Conservation (phyloP, 1,284 basidiomycete species). For the Sanghuangporus sanghuang region DNA sequence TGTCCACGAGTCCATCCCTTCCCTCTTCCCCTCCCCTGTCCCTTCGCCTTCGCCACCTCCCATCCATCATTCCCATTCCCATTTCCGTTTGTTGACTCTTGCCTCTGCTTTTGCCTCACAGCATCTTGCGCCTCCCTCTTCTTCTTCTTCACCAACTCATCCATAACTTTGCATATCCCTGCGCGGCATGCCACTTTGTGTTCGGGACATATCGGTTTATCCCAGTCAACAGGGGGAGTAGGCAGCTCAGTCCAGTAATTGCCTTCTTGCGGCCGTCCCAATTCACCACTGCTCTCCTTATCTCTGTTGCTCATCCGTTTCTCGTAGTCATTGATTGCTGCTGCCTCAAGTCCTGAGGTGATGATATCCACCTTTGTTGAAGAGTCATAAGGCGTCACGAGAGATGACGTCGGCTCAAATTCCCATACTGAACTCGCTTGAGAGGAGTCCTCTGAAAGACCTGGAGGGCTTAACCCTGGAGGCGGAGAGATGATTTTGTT, state of each 20-base stretch:
- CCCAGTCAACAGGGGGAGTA: constrained; percentile 6
- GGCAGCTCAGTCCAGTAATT: constrained; percentile 3
- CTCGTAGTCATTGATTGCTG: background rate
- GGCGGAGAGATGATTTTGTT: background rate
- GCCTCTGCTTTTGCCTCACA: background rate
- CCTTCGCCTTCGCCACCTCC: background rate
- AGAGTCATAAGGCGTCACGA: background rate
- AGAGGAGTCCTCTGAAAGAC: background rate
- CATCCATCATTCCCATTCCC: constrained; percentile 6
- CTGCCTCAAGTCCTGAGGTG: background rate
- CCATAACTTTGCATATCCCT: constrained; percentile 4
- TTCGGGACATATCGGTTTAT: constrained; percentile 13
- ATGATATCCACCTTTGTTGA: background rate
- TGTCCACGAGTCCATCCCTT: background rate
- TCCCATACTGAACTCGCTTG: background rate
- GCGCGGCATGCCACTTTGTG: constrained; percentile 10
- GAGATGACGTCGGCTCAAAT: background rate
- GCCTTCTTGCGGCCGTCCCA: background rate
- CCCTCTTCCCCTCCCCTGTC: background rate
- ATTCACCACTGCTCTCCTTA: background rate
- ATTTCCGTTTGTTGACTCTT: background rate
- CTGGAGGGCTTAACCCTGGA: constrained; percentile 7
- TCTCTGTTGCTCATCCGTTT: background rate
- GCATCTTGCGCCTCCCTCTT: constrained; percentile 2
- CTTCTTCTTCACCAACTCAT: constrained; percentile 8